A percentile compares a stretch with the other conserved stretches of the same genome.
Conservation (phyloP, 208 protist species). For the Herpetomonas muscarum region DNA sequence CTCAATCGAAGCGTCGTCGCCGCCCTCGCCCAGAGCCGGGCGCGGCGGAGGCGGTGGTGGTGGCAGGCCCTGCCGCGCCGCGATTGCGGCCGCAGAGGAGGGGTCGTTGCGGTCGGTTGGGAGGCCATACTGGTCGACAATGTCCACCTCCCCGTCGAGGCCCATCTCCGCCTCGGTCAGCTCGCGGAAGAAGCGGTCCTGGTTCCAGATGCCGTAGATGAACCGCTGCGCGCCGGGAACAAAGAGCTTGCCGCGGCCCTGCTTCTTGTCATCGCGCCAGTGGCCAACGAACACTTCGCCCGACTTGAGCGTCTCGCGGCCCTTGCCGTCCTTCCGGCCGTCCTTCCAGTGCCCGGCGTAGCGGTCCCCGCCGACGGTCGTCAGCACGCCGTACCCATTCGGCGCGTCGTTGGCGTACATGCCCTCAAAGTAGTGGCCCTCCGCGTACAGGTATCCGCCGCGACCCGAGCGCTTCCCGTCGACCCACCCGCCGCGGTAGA, state of each 20-base stretch:
- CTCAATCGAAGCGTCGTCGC: background rate
- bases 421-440: constrained; percentile 74
- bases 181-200: constrained; percentile 67
- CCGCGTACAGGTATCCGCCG: constrained; percentile 50
- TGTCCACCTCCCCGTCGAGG: constrained; percentile 20
- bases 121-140: constrained; percentile 29
- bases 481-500: constrained; percentile 70
- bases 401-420: constrained; percentile 59
- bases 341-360: constrained; percentile 56
- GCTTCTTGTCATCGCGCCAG: constrained; percentile 58
- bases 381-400: constrained; percentile 62
- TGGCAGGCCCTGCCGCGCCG: background rate
- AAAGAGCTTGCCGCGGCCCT: constrained; percentile 56
- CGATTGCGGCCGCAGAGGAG: constrained; percentile 7
- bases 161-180: constrained; percentile 41
- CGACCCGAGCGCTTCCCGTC: constrained; percentile 52
- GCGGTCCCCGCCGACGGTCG: constrained; percentile 52
- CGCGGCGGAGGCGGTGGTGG: background rate
- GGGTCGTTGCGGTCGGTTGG: constrained; percentile 6
- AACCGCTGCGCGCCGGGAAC: constrained; percentile 29
- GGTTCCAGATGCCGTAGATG: constrained; percentile 68
- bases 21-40: background rate
- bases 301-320: constrained; percentile 45
- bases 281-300: constrained; percentile 68
- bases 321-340: constrained; percentile 57